phyloP scores from a whole-genome alignment of 2,329 filamentous ascomycete genomes.

The Clonostachys rhizophaga region DNA sequence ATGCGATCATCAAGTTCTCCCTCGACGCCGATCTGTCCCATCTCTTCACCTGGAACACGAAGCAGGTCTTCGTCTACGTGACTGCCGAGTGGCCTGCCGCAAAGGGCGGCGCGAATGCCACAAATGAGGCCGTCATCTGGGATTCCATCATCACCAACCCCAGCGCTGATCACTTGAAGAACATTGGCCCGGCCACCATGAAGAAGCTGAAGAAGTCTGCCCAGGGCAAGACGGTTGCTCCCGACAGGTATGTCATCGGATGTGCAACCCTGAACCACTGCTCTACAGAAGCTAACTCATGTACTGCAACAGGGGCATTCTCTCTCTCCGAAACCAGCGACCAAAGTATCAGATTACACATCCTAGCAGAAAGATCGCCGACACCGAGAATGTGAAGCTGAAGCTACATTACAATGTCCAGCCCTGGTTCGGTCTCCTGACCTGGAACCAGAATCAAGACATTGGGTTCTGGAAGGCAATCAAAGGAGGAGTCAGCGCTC shows the following conservation, averaged over 20 bases:
- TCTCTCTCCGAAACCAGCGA: constrained; percentile 77
- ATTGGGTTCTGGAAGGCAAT: constrained; percentile 57
- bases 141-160: constrained; percentile 84
- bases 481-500: constrained; percentile 58
- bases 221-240: constrained; percentile 56
- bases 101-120: constrained; percentile 21
- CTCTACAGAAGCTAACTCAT: neutral
- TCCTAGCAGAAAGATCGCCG: constrained; percentile 72
- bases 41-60: constrained; percentile 99
- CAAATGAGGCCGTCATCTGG: constrained; percentile 86
- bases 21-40: constrained; percentile 85
- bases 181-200: constrained; percentile 53
- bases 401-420: constrained; percentile 94
- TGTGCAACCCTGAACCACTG: neutral
- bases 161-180: constrained; percentile 57
- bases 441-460: constrained; percentile 65
- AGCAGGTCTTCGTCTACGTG: constrained; percentile 95
- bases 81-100: constrained; percentile 65
- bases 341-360: constrained; percentile 98
- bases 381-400: constrained; percentile 68
- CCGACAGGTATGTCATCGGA: constrained; percentile 37
- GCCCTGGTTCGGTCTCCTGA: constrained; percentile 87
- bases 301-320: constrained; percentile 47
- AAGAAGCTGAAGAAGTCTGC: constrained; percentile 58
- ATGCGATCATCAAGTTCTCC: constrained; percentile 90